Conservation (phyloP, 352 stramenopile genomes). For the Peronospora farinosa region DNA sequence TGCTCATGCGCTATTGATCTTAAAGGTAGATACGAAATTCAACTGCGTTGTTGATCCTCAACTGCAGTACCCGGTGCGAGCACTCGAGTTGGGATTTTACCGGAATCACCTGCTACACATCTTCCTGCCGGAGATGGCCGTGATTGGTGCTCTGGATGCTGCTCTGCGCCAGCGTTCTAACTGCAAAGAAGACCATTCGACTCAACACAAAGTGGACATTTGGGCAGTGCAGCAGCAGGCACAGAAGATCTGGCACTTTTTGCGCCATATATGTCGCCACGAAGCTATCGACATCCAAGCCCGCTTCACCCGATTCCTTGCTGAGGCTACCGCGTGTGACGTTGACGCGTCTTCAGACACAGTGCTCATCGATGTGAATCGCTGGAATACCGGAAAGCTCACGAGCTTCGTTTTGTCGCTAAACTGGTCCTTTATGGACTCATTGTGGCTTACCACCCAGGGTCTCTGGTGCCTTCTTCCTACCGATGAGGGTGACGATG, state of each 20-base stretch:
- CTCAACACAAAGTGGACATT: slow-evolving; percentile 18
- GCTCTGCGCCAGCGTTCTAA: slow-evolving; percentile 21
- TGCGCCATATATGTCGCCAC: slow-evolving; percentile 65
- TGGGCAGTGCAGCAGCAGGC: slow-evolving; percentile 36
- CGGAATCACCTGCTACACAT: slow-evolving; percentile 81
- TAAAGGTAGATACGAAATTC: slow-evolving; percentile 41
- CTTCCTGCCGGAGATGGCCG: slow-evolving; percentile 71
- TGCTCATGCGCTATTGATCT: slow-evolving; percentile 50
- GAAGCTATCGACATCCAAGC: slow-evolving; percentile 37
- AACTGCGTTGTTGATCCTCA: slow-evolving; percentile 47
- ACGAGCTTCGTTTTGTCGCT: slow-evolving; percentile 60
- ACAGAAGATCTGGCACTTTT: slow-evolving; percentile 49
- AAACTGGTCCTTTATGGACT: slow-evolving; percentile 74
- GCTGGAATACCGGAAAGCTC: slow-evolving; percentile 36
- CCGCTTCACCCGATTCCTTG: slow-evolving; percentile 32
- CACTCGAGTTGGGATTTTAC: slow-evolving; percentile 78
- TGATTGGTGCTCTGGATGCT: slow-evolving; percentile 52
- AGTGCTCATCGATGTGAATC: slow-evolving; percentile 33
- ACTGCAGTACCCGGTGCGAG: slow-evolving; percentile 50
- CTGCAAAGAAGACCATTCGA: slow-evolving; percentile 3
- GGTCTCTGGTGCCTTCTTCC: slow-evolving; percentile 37
- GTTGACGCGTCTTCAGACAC: slow-evolving; percentile 12
- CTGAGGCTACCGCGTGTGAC: slow-evolving; percentile 20
- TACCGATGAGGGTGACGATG: slow-evolving; percentile 1
- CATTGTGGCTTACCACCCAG: slow-evolving; percentile 54